Base-by-base conservation (phyloP, 2,329 filamentous ascomycete genomes). In the Tolypocladium nubicola region DNA sequence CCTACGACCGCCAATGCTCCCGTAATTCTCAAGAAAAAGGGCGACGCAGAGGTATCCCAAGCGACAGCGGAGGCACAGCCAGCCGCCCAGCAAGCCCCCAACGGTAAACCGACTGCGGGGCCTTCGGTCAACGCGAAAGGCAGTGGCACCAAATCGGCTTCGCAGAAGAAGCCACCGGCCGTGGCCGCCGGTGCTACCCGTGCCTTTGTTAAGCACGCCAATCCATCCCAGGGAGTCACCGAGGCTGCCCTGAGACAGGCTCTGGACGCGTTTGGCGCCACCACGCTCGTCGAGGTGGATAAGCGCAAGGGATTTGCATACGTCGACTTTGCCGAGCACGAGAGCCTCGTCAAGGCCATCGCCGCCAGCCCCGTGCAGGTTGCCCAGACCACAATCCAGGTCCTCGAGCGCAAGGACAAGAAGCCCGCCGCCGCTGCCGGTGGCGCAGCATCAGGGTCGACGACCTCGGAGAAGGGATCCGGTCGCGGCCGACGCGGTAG, bases 281-380 rank as follows among this genome's bases (percentile, higher is more conserved):
- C 97, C 52, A 83, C 83, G 0, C 87, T 84, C 62, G 89, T 96
- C 21, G 93, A 97, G 65, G 93, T 97, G 56, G 93, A 97, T 69
- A 92, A 91, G 71, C 88, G 92, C 66, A 97, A 97, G 71, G 91
- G 91, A 0, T 96, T 96, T 66, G 93, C 91, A 2, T 96, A 97
- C 68, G 87, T 96, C 43, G 89, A 96, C 61, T 97, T 97, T 73
- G 81, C 82, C 11, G 85, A 90, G 26, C 80, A 86, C 1, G 84
- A 86, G 10, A 80, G 82, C 11, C 77, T 97, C 33, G 82, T 83
- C 64, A 90, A 89, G 66, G 93, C 93, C 6, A 85, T 96, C 67
- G 81, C 84, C 19, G 89, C 88, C 14, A 95, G 90, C 66, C 90
- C 89, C 0, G 81, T 97, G 37, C 76, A 87, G 23, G 86, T 97